A percentile compares a stretch with the other conserved stretches of the same genome.
Evolutionary conservation across 495 filamentous ascomycete species (phyloP).

Genomic region (Aspergillus incahuasiensis): DNA sequence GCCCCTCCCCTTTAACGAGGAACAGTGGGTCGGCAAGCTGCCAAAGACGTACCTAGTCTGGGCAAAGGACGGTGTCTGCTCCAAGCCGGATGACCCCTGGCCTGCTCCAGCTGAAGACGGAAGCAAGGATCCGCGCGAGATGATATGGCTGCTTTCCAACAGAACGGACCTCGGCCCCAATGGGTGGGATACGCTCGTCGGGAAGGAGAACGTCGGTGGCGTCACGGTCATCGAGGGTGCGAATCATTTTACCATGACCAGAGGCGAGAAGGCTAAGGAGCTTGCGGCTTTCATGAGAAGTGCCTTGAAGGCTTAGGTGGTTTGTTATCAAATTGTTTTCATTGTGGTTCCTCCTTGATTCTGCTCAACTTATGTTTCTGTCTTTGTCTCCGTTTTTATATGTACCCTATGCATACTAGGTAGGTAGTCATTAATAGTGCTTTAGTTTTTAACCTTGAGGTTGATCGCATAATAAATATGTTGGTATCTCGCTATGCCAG

Average conservation of each 20-base stretch:
- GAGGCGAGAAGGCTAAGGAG: slow-evolving; percentile 34
- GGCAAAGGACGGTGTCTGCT: slow-evolving; percentile 78
- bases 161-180: slow-evolving; percentile 73
- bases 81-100: slow-evolving; percentile 60
- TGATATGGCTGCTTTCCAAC: slow-evolving; percentile 75
- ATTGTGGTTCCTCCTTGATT: neutral
- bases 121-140: slow-evolving; percentile 48
- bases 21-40: slow-evolving; percentile 37
- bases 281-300: slow-evolving; percentile 30
- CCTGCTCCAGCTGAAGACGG: slow-evolving; percentile 66
- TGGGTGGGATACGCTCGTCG: slow-evolving; percentile 73
- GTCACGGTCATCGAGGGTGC: slow-evolving; percentile 40
- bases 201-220: slow-evolving; percentile 61
- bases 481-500: neutral
- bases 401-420: no score
- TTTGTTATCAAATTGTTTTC: neutral
- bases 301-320: neutral
- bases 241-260: slow-evolving; percentile 43
- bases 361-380: no score
- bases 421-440: no score
- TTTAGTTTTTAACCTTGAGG: neutral
- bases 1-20: slow-evolving; percentile 33
- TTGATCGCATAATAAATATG: no score
- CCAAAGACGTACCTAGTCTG: slow-evolving; percentile 69
- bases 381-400: no score